Evolutionary conservation across 148 eudicot genomes (phyloP), one percentile per base, ranked within the genome.

Genomic region (Rhododendron kiyosumense): DNA sequence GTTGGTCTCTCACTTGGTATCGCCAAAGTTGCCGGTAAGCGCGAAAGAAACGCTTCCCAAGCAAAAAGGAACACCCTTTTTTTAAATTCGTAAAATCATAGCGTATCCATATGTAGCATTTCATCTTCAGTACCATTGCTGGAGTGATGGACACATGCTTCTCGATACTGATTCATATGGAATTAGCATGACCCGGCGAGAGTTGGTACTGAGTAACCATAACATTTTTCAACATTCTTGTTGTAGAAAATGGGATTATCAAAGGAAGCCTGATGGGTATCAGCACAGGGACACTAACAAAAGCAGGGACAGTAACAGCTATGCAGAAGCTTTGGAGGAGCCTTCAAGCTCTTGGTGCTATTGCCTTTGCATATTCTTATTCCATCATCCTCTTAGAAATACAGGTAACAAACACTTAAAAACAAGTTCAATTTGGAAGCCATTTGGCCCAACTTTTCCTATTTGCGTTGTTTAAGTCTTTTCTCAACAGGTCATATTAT

Each of bases 331-430:
- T 91, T 20, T 88, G 94, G 92, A 87, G 89, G 49, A 87, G 89
- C 69, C 80, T 90, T 77, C 94, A 92, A 84, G 93, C 94, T 74
- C 88, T 92, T 20, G 94, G 94, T 80, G 94, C 87, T 49, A 91
- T 92, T 86, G 90, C 93, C 15, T 91, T 91, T 78, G 90, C 94
- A 20, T 92, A 89, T 57, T 87, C 91, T 59, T 92, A 85, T 76
- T 91, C 93, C 18, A 67, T 91, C 59, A 89, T 92, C 69, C 92
- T 92, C 36, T 86, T 92, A 61, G 94, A 92, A 85, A 91, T 91
- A 65, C 90, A 92, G 89, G 94, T 88, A 32, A 59, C 13, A 26
- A 20, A 78, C 81, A 24, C 45, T 61, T 45, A 12, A 41, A 73
- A 22, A 15, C 18, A 22, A 30, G 22, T 51, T 26, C 32, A 6